These are phyloP conservation scores for Sphagnurus paluster DNA, from an alignment of 1,284 basidiomycete genomes.

Conservation along the genomic window DNA sequence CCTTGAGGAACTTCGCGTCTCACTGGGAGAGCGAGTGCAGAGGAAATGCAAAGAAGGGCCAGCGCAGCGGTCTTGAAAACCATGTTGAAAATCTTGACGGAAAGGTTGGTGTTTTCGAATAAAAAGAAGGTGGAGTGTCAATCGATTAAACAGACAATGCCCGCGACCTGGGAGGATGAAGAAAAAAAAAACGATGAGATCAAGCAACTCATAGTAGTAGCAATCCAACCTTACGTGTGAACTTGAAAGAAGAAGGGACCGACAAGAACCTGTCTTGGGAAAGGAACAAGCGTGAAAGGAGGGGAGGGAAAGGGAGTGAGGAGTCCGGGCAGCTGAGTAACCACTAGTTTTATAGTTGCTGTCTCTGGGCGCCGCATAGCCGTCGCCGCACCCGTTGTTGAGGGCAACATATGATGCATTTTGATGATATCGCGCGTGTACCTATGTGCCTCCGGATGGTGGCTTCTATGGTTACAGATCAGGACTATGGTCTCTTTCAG, in stretches of 20 bases:
- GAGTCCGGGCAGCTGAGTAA: slow-evolving; percentile 7
- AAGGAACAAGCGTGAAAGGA: slow-evolving; percentile 30
- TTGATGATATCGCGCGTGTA: too few species aligned
- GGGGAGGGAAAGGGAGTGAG: slow-evolving; percentile 17
- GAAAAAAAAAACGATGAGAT: slow-evolving; percentile 11
- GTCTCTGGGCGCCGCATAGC: neutral
- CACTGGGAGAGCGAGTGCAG: slow-evolving; percentile 43
- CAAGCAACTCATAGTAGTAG: neutral
- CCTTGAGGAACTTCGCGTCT: slow-evolving; percentile 70
- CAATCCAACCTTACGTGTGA: slow-evolving; percentile 5
- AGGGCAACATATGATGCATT: neutral
- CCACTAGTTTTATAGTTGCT: slow-evolving; percentile 11
- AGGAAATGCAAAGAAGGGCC: slow-evolving; percentile 38
- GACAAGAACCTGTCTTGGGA: slow-evolving; percentile 61
- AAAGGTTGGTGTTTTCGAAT: slow-evolving; percentile 20
- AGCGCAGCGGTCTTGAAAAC: slow-evolving; percentile 42
- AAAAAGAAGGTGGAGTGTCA: slow-evolving; percentile 12
- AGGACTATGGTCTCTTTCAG: too few species aligned
- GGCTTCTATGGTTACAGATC: slow-evolving; percentile 15
- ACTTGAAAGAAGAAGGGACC: slow-evolving; percentile 23
- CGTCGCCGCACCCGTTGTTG: neutral
- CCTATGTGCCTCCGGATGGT: slow-evolving; percentile 5
- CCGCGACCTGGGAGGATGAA: slow-evolving; percentile 28
- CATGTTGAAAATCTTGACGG: slow-evolving; percentile 31
- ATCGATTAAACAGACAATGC: slow-evolving; percentile 20